Evolutionary conservation across 352 stramenopile genomes (phyloP), one percentile per base, ranked within the genome.

Genomic region (Phytopythium montanum): DNA sequence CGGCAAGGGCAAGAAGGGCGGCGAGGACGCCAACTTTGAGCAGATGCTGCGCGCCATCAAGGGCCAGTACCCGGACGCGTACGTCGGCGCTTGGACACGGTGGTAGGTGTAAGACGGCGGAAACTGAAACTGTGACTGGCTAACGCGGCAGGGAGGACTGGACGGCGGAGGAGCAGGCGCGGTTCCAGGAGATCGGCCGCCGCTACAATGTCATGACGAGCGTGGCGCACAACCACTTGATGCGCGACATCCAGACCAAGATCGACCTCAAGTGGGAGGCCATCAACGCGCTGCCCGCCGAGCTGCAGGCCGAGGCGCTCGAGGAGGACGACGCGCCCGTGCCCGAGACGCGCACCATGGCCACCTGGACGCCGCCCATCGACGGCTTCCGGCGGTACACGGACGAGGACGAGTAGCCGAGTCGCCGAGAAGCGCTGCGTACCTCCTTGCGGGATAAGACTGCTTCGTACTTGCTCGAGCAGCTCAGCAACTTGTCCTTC

Each of bases 191-290:
- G 62, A 90, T 96, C 44, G 88, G 81, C 28, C 85, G 75, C 55
- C 80, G 76, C 56, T 96, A 85, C 73, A 95, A 96, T 70, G 46
- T 46, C 19, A 88, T 92, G 83, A 90, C 65, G 54, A 75, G 70
- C 53, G 89, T 94, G 52, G 75, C 76, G 73, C 87, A 95, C 81
- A 96, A 95, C 75, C 77, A 93, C 73, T 66, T 88, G 36, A 94
- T 94, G 85, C 80, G 83, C 54, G 85, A 95, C 72, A 51, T 97
- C 67, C 88, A 94, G 70, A 95, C 78, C 60, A 97, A 97, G 79
- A 95, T 97, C 65, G 87, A 96, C 69, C 74, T 97, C 42, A 95
- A 95, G 71, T 95, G 87, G 85, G 87, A 87, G 28, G 88, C 88
- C 26, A 97, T 96, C 70, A 94, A 94, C 60, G 81, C 86, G 53